Evolutionary conservation across 306 rosid species (phyloP), one percentile per base, ranked within the genome.

Genomic region (Lupinus albus): DNA sequence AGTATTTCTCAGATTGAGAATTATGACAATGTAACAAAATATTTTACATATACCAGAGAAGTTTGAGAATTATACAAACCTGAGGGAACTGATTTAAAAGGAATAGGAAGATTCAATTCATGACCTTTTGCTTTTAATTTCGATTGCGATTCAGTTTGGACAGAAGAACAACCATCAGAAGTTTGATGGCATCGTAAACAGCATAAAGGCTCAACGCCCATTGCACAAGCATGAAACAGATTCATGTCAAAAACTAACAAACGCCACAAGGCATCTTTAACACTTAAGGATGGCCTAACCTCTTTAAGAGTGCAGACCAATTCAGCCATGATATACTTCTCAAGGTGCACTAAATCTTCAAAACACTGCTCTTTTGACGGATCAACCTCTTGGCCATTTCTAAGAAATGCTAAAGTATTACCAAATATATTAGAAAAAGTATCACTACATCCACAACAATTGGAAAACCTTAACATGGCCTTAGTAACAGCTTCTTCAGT

Each of bases 211-310:
- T 85, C 91, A 21, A 81, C 74, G 2, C 84, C 88, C 91, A 87
- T 79, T 58, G 94, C 91, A 76, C 98, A 89, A 49, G 98, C 98
- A 77, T 84, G 89, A 54, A 95, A 84, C 30, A 89, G 86, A 52
- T 83, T 84, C 98, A 89, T 86, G 78, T 93, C 98, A 79, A 88
- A 83, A 6, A 89, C 79, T 66, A 93, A 78, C 80, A 93, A 79
- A 76, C 87, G 83, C 98, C 98, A 88, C 98, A 93, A 82, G 73
- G 98, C 97, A 83, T 93, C 98, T 16, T 97, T 97, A 14, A 79
- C 70, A 83, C 94, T 93, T 75, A 84, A 93, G 76, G 82, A 83
- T 78, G 98, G 97, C 70, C 88, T 83, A 44, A 89, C 85, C 87
- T 84, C 97, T 53, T 83, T 88, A 73, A 93, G 94, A 82, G 86